phyloP scores from a whole-genome alignment of 2,329 filamentous ascomycete species.

The Diaporthe longicolla region DNA sequence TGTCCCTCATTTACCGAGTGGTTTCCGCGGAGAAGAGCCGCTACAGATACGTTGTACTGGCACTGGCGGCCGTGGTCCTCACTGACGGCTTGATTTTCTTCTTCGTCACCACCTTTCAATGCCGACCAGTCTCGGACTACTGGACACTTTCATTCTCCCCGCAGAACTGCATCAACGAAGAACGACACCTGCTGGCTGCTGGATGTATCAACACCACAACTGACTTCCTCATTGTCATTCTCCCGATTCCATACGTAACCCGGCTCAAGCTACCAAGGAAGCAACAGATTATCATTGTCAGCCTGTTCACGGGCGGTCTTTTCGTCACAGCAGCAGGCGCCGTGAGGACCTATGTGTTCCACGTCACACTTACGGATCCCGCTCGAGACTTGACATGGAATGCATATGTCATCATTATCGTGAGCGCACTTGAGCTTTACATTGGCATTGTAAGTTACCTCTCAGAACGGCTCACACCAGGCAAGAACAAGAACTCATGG shows the following conservation, averaged over 20 bases:
- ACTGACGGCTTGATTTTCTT: constrained; percentile 54
- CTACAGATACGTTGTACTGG: constrained; percentile 50
- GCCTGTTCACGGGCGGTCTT: constrained; percentile 66
- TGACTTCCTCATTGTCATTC: constrained; percentile 67
- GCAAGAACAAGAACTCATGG: not conserved
- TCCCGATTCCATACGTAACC: constrained; percentile 64
- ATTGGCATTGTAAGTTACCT: constrained; percentile 57
- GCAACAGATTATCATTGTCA: constrained; percentile 61
- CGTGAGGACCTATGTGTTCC: constrained; percentile 55
- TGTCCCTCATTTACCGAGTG: constrained; percentile 55
- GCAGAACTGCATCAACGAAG: constrained; percentile 62
- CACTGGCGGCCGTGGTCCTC: constrained; percentile 50
- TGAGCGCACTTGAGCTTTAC: constrained; percentile 57
- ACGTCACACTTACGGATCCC: constrained; percentile 46
- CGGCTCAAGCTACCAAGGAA: constrained; percentile 60
- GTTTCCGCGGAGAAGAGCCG: constrained; percentile 50
- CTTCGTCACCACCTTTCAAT: constrained; percentile 55
- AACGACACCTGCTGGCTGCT: constrained; percentile 65
- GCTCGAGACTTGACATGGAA: constrained; percentile 55
- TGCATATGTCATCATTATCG: constrained; percentile 53
- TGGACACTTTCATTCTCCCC: constrained; percentile 53
- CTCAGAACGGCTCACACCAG: not conserved
- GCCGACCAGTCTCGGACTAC: constrained; percentile 55
- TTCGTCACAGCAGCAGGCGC: constrained; percentile 59
- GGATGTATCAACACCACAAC: constrained; percentile 73